Percentiles rank a stretch among this genome's conserved stretches.
Evolutionary conservation across 1,139 yeast genomes (phyloP).

Genomic region (Magnusiomyces fungicola): DNA sequence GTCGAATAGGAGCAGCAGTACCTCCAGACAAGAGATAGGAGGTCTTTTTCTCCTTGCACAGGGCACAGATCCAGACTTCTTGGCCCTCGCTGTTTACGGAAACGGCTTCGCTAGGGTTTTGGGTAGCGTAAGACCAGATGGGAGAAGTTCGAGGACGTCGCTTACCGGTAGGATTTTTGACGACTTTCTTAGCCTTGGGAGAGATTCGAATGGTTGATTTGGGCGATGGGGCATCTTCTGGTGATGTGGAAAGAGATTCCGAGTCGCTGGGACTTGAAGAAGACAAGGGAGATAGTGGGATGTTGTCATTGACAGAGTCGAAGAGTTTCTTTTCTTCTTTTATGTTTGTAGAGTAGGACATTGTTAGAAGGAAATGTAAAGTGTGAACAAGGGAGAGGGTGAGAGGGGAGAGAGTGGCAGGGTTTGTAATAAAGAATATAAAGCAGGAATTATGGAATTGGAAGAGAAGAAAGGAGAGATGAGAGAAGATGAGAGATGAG

Average conservation of each 20-base stretch:
- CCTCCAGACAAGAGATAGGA: slow-evolving; percentile 16
- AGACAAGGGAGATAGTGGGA: too few relatives aligned
- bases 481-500: too few relatives aligned
- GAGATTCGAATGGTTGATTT: not conserved
- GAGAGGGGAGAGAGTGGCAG: too few relatives aligned
- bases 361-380: too few relatives aligned
- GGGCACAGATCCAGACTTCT: slow-evolving; percentile 15
- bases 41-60: slow-evolving; percentile 14
- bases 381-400: too few relatives aligned
- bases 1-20: slow-evolving; percentile 17
- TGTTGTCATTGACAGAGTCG: too few relatives aligned
- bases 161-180: slow-evolving; percentile 6
- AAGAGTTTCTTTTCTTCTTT: too few relatives aligned
- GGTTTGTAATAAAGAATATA: too few relatives aligned
- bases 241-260: not conserved
- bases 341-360: too few relatives aligned
- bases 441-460: too few relatives aligned
- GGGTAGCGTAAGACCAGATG: slow-evolving; percentile 16
- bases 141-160: slow-evolving; percentile 16
- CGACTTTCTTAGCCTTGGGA: slow-evolving; percentile 6
- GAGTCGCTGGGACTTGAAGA: too few relatives aligned
- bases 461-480: too few relatives aligned
- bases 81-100: slow-evolving; percentile 15
- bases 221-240: not conserved
- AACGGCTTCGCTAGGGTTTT: slow-evolving; percentile 14